Conservation (phyloP, 352 stramenopile species). For the Phytophthora citrophthora region DNA sequence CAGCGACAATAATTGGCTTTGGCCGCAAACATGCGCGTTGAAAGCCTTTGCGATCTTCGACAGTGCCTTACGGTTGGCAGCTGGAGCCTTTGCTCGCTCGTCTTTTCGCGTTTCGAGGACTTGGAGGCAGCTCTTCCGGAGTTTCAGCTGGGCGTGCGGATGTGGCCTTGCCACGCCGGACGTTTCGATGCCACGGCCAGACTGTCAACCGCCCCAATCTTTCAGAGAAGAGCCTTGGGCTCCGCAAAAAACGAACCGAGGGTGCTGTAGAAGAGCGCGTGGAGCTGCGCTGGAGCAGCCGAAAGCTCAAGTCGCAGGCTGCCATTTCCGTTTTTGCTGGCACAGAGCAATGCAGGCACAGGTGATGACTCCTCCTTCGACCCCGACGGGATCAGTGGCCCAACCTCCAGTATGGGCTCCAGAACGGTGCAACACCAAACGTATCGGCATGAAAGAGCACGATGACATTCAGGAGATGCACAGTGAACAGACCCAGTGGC, state of each 20-base stretch:
- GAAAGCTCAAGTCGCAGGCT: slow-evolving; percentile 19
- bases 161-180: slow-evolving; percentile 28
- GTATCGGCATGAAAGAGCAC: slow-evolving; percentile 17
- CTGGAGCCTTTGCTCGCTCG: slow-evolving; percentile 18
- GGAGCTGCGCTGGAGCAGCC: not conserved
- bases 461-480: slow-evolving; percentile 19
- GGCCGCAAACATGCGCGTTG: slow-evolving; percentile 22
- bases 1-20: slow-evolving; percentile 12
- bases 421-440: slow-evolving; percentile 33
- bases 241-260: slow-evolving; percentile 21
- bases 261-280: slow-evolving; percentile 38
- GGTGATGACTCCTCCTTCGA: slow-evolving; percentile 32
- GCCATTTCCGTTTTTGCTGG: slow-evolving; percentile 31
- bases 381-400: slow-evolving; percentile 22
- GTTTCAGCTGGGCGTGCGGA: slow-evolving; percentile 38
- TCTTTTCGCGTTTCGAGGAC: slow-evolving; percentile 35
- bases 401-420: slow-evolving; percentile 39
- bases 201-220: not conserved
- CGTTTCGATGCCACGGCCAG: slow-evolving; percentile 30
- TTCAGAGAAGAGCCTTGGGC: slow-evolving; percentile 26
- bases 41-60: slow-evolving; percentile 8
- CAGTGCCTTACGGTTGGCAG: slow-evolving; percentile 2
- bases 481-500: slow-evolving; percentile 50
- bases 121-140: slow-evolving; percentile 33
- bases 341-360: slow-evolving; percentile 23